A percentile compares a stretch with the other conserved stretches of the same genome.
phyloP scores from a whole-genome alignment of 805 yeast genomes.

The Scheffersomyces lignosus region DNA sequence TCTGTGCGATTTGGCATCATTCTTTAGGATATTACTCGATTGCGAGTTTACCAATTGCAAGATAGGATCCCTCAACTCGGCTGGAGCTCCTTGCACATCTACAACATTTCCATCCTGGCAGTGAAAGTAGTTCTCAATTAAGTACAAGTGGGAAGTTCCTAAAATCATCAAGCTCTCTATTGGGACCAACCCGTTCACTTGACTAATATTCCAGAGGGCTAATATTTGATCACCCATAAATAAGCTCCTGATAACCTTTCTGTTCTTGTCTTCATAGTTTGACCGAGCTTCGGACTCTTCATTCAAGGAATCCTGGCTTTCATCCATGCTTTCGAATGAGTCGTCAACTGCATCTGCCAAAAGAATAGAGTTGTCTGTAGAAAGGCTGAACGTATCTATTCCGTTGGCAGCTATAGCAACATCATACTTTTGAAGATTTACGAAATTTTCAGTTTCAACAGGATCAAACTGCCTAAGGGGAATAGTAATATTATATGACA shows the following conservation, averaged over 20 bases:
- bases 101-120: constrained; percentile 53
- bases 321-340: constrained; percentile 47
- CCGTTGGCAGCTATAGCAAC: constrained; percentile 20
- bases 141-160: constrained; percentile 64
- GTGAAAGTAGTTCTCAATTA: constrained; percentile 69
- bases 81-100: constrained; percentile 66
- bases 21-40: constrained; percentile 25
- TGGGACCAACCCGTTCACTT: constrained; percentile 74
- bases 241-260: constrained; percentile 70
- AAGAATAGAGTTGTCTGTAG: constrained; percentile 11
- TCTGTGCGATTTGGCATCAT: constrained; percentile 38
- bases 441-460: neutral
- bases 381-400: constrained; percentile 27
- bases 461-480: constrained; percentile 24
- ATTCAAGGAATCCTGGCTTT: constrained; percentile 27
- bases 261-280: constrained; percentile 62
- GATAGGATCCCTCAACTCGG: constrained; percentile 63
- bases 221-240: constrained; percentile 68
- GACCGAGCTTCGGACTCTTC: constrained; percentile 4
- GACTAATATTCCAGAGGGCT: constrained; percentile 74
- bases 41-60: constrained; percentile 61
- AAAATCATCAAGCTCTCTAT: constrained; percentile 72
- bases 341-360: constrained; percentile 22
- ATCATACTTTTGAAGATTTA: constrained; percentile 15
- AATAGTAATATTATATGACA: constrained; percentile 41